Evolutionary conservation across 2,329 filamentous ascomycete species (phyloP).

Genomic region (Zymoseptoria tritici): DNA sequence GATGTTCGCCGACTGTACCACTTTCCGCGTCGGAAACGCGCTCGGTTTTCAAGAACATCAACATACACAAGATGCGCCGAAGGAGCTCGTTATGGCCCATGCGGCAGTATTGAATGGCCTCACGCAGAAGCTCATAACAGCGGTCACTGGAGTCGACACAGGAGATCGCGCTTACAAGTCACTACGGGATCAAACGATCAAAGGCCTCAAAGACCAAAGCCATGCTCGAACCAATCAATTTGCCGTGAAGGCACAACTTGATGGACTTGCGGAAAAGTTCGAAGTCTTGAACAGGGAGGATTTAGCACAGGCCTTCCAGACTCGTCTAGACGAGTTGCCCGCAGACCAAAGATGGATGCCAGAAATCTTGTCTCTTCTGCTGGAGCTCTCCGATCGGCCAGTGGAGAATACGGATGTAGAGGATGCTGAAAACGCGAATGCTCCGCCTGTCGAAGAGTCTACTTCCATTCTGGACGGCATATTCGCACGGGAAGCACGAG

Average conservation of each 20-base stretch:
- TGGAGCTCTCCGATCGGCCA: constrained; percentile 76
- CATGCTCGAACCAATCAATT: constrained; percentile 44
- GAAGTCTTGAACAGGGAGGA: constrained; percentile 70
- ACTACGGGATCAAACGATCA: constrained; percentile 34
- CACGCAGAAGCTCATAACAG: constrained; percentile 62
- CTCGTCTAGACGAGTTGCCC: constrained; percentile 54
- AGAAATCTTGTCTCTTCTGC: constrained; percentile 68
- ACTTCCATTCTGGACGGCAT: constrained; percentile 72
- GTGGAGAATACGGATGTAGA: constrained; percentile 60
- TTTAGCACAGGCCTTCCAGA: constrained; percentile 61
- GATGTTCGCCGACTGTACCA: not conserved
- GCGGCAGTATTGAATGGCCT: constrained; percentile 57
- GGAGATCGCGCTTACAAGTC: constrained; percentile 27
- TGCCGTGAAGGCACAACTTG: constrained; percentile 35
- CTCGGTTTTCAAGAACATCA: not conserved
- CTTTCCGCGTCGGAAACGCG: not conserved
- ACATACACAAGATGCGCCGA: not conserved
- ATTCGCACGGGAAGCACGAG: constrained; percentile 66
- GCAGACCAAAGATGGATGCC: constrained; percentile 60
- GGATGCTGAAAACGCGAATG: constrained; percentile 45
- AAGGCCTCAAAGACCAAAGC: constrained; percentile 34
- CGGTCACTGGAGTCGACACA: constrained; percentile 47
- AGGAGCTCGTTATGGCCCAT: constrained; percentile 56
- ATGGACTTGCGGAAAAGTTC: constrained; percentile 73
- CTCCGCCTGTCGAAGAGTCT: not conserved